These are phyloP conservation scores for Waitea zeae DNA, from an alignment of 1,284 basidiomycete genomes.

Conservation along the genomic window DNA sequence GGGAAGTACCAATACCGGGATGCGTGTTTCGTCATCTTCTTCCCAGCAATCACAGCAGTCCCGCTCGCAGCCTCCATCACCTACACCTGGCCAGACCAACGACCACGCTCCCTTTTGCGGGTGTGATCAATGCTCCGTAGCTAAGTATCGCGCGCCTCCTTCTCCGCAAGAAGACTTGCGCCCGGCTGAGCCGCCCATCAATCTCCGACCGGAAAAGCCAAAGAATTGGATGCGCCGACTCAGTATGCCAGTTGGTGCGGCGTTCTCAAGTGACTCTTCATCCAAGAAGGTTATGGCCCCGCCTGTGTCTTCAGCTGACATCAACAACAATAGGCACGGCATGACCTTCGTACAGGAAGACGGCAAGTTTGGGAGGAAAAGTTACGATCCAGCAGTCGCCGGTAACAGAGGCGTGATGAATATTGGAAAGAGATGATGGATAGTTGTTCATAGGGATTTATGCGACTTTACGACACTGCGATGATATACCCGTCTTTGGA, in stretches of 20 bases:
- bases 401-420: too few relatives aligned
- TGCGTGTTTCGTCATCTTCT: slow-evolving; percentile 8
- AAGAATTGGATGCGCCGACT: slow-evolving; percentile 59
- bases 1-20: too few relatives aligned
- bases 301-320: too few relatives aligned
- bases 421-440: too few relatives aligned
- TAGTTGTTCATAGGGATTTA: too few relatives aligned
- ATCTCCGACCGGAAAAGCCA: slow-evolving; percentile 32
- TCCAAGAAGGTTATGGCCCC: slow-evolving; percentile 12
- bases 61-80: slow-evolving; percentile 9
- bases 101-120: slow-evolving; percentile 41
- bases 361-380: too few relatives aligned
- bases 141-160: slow-evolving; percentile 33
- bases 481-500: too few relatives aligned
- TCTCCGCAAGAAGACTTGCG: slow-evolving; percentile 22
- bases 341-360: background rate
- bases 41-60: slow-evolving; percentile 7
- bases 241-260: slow-evolving; percentile 51
- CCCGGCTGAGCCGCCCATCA: slow-evolving; percentile 22
- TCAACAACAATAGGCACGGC: background rate
- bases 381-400: too few relatives aligned
- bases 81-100: too few relatives aligned
- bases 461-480: too few relatives aligned
- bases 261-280: slow-evolving; percentile 26
- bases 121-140: slow-evolving; percentile 38